Evolutionary conservation across 164 flowering plant species (phyloP).

Genomic region (Vitis vinifera): ASM3070453v1 NC_081812.1:15834001-15834500

Average conservation of each 20-base stretch:
- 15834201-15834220: neutral
- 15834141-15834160: neutral
- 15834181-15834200: neutral
- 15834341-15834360: neutral
- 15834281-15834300: no score
- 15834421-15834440: no score
- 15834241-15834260: no score
- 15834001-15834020: slow-evolving; percentile 82
- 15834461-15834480: no score
- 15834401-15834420: no score
- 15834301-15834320: no score
- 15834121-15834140: neutral
- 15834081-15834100: slow-evolving; percentile 27
- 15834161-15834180: neutral
- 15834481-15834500: no score
- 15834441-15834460: no score
- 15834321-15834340: neutral
- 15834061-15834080: slow-evolving; percentile 99
- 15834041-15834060: slow-evolving; percentile 92
- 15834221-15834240: neutral
- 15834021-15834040: slow-evolving; percentile 95
- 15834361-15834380: no score
- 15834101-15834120: neutral
- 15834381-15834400: no score
- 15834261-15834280: no score